Evolutionary conservation across 2,329 filamentous ascomycete species (phyloP).

Genomic region (Aspergillus awamori): DNA sequence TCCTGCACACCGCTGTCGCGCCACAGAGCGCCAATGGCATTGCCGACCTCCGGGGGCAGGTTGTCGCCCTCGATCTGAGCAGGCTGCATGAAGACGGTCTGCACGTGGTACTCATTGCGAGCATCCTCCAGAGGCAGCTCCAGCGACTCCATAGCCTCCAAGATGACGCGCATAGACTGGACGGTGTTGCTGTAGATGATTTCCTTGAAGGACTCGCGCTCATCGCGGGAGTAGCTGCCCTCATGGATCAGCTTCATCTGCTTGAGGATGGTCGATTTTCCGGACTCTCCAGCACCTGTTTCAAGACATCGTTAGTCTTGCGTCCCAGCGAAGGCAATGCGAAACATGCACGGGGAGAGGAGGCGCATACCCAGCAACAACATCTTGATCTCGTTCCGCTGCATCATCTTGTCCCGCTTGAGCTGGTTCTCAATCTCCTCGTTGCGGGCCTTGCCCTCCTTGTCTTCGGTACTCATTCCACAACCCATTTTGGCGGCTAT

Average conservation of each 20-base stretch:
- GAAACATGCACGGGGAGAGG: background rate
- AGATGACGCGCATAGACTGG: conserved; percentile 70
- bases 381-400: conserved; percentile 99
- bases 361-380: conserved; percentile 79
- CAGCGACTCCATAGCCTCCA: conserved; percentile 69
- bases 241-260: conserved; percentile 99
- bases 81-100: conserved; percentile 98
- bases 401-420: conserved; percentile 97
- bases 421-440: conserved; percentile 99
- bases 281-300: conserved; percentile 93
- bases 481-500: conserved; percentile 84
- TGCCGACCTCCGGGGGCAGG: conserved; percentile 89
- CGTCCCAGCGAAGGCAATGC: conserved; percentile 1
- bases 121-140: conserved; percentile 85
- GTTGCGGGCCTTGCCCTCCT: conserved; percentile 99
- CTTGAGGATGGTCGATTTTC: conserved; percentile 92
- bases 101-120: conserved; percentile 93
- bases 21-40: conserved; percentile 90
- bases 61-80: conserved; percentile 95
- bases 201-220: conserved; percentile 70
- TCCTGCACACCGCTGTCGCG: conserved; percentile 90
- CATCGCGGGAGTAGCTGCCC: conserved; percentile 94
- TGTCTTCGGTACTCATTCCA: conserved; percentile 99
- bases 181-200: conserved; percentile 74
- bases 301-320: conserved; percentile 19